Conservation (phyloP, 768 basidiomycete species). For the Auricularia auricula-judae region DNA sequence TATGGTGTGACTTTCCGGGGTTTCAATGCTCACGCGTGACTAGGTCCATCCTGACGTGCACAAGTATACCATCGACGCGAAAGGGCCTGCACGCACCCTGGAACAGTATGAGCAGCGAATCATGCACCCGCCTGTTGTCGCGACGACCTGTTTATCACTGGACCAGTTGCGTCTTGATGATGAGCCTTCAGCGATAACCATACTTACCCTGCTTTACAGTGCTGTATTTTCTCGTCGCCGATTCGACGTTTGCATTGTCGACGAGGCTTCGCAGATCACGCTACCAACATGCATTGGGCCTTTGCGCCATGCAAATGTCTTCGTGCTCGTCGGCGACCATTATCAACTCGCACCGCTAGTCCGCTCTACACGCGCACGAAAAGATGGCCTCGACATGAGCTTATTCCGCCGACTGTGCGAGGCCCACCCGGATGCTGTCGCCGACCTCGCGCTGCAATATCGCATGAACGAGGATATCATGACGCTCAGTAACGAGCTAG, state of each 20-base stretch:
- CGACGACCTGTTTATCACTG: conserved; percentile 87
- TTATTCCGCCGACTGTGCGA: conserved; percentile 84
- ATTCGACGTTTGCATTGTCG: conserved; percentile 96
- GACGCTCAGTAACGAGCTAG: conserved; percentile 75
- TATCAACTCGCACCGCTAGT: conserved; percentile 94
- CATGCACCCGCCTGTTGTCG: conserved; percentile 85
- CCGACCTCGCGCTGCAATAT: conserved; percentile 82
- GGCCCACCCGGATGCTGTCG: conserved; percentile 74
- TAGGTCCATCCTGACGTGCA: conserved; percentile 79
- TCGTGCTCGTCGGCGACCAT: conserved; percentile 94
- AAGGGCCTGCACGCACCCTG: conserved; percentile 49
- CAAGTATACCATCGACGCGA: conserved; percentile 54
- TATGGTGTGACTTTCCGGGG: conserved; percentile 18
- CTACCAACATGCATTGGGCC: conserved; percentile 93
- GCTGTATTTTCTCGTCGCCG: conserved; percentile 72
- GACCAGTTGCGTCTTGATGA: conserved; percentile 61
- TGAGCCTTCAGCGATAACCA: conserved; percentile 7
- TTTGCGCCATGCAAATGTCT: conserved; percentile 77
- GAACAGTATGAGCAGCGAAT: conserved; percentile 75
- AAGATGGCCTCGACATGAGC: conserved; percentile 80
- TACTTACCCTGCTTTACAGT: conserved; percentile 29
- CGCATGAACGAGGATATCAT: conserved; percentile 97
- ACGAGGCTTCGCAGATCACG: conserved; percentile 97
- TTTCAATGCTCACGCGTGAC: conserved; percentile 1
- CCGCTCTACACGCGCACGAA: conserved; percentile 64